phyloP scores from a whole-genome alignment of 2,329 filamentous ascomycete genomes.

The Ophiocordyceps robertsii region DNA sequence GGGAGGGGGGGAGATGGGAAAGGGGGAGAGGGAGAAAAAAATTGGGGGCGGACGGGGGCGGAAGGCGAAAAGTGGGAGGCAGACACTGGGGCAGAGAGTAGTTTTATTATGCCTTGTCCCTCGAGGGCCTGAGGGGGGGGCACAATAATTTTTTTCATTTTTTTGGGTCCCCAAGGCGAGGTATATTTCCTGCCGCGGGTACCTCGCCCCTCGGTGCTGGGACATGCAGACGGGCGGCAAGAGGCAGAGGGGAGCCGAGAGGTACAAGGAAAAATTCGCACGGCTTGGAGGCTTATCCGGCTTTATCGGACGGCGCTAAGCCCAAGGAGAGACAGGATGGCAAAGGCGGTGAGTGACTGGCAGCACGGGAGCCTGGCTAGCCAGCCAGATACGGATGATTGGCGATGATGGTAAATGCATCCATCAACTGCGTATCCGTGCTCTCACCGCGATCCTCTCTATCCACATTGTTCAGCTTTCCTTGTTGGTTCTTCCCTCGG shows the following conservation, averaged over 20 bases:
- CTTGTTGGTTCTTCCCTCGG: no score
- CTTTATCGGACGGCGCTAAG: slow-evolving; percentile 9
- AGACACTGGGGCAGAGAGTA: no score
- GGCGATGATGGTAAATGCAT: slow-evolving; percentile 1
- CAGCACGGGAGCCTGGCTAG: not conserved
- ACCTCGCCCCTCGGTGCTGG: not conserved
- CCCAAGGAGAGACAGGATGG: slow-evolving; percentile 2
- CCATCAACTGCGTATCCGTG: no score
- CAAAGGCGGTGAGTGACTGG: slow-evolving; percentile 8
- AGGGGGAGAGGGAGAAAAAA: slow-evolving; percentile 2
- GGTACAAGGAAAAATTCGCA: slow-evolving; percentile 8
- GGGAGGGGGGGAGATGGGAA: slow-evolving; percentile 16
- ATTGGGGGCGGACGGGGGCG: not conserved
- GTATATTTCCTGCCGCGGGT: not conserved
- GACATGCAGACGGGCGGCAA: not conserved
- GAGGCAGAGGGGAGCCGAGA: not conserved
- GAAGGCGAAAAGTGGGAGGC: slow-evolving; percentile 1
- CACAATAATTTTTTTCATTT: slow-evolving; percentile 7
- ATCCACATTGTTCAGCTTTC: no score
- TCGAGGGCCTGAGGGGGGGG: not conserved
- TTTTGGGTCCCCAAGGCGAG: not conserved
- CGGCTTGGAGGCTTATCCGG: slow-evolving; percentile 9
- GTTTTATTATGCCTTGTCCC: no score
- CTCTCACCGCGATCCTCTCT: no score
- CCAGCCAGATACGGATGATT: slow-evolving; percentile 4